Conservation (phyloP, 2,329 filamentous ascomycete species). For the Xylariaceae sp. region DNA sequence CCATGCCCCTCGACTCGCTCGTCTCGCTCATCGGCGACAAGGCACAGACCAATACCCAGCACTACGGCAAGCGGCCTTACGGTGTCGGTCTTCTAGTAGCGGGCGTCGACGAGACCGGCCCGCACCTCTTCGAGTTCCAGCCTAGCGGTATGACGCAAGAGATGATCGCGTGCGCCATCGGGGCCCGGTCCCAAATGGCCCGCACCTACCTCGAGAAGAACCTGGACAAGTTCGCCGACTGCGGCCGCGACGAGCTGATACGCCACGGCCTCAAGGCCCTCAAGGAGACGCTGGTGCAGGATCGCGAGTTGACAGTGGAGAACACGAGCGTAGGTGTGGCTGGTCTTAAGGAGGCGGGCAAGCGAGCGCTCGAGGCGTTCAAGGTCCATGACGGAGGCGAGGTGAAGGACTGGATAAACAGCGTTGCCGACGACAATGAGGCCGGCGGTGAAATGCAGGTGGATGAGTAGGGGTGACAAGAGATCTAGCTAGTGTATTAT, state of each 20-base stretch:
- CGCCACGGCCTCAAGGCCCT: constrained; percentile 85
- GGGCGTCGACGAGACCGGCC: constrained; percentile 88
- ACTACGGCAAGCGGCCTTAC: constrained; percentile 94
- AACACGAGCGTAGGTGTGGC: constrained; percentile 92
- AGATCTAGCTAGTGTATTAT: background rate
- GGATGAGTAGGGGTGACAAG: constrained; percentile 26
- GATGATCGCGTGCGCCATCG: constrained; percentile 95
- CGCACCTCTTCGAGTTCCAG: constrained; percentile 98
- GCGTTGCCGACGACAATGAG: constrained; percentile 55
- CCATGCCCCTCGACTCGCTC: constrained; percentile 84
- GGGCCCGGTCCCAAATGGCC: constrained; percentile 94
- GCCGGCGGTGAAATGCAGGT: constrained; percentile 43
- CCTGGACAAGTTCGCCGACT: constrained; percentile 74
- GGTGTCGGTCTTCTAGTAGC: constrained; percentile 90
- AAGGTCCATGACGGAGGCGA: constrained; percentile 88
- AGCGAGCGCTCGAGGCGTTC: constrained; percentile 69
- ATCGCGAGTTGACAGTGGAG: constrained; percentile 95
- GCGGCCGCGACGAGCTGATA: constrained; percentile 79
- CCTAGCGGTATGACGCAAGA: constrained; percentile 94
- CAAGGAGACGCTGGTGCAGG: constrained; percentile 93
- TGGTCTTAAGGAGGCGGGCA: constrained; percentile 52
- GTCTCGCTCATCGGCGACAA: constrained; percentile 92
- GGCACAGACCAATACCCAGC: constrained; percentile 95
- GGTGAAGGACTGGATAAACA: constrained; percentile 80
- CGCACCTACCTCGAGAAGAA: constrained; percentile 94